These are phyloP conservation scores for Endocladia muricata DNA, from an alignment of 31 red algal species.

Conservation along the genomic window DNA sequence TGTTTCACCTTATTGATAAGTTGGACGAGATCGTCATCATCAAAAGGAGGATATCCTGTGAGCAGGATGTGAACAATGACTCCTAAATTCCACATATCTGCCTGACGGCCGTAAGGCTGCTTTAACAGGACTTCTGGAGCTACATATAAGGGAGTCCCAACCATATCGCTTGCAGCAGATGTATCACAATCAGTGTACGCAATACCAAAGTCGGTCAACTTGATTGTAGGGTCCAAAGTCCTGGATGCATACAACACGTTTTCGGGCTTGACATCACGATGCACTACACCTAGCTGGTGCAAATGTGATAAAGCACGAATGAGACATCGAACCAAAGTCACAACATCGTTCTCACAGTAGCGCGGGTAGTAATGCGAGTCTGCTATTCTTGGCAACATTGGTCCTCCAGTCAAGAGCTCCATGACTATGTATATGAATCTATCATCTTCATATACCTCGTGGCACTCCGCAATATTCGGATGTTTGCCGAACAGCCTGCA, in stretches of 20 bases:
- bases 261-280: conserved; percentile 89
- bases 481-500: conserved; percentile 32
- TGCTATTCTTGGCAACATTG: conserved; percentile 53
- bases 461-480: conserved; percentile 57
- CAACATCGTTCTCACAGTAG: conserved; percentile 79
- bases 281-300: conserved; percentile 52
- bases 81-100: conserved; percentile 78
- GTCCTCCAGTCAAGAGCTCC: conserved; percentile 68
- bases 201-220: conserved; percentile 90
- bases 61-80: conserved; percentile 72
- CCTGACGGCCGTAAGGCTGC: conserved; percentile 69
- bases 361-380: conserved; percentile 48
- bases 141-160: conserved; percentile 70
- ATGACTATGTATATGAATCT: conserved; percentile 79
- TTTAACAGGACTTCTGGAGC: conserved; percentile 63
- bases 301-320: conserved; percentile 56
- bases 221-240: conserved; percentile 46
- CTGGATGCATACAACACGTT: conserved; percentile 66
- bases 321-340: conserved; percentile 44
- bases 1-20: conserved; percentile 68
- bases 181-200: conserved; percentile 23
- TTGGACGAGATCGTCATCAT: conserved; percentile 68
- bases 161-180: conserved; percentile 16
- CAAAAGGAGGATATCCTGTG: conserved; percentile 71
- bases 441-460: conserved; percentile 75